Evolutionary conservation across 2,329 filamentous ascomycete genomes (phyloP), one percentile per base, ranked within the genome.

Genomic region (Acarospora socialis): DNA sequence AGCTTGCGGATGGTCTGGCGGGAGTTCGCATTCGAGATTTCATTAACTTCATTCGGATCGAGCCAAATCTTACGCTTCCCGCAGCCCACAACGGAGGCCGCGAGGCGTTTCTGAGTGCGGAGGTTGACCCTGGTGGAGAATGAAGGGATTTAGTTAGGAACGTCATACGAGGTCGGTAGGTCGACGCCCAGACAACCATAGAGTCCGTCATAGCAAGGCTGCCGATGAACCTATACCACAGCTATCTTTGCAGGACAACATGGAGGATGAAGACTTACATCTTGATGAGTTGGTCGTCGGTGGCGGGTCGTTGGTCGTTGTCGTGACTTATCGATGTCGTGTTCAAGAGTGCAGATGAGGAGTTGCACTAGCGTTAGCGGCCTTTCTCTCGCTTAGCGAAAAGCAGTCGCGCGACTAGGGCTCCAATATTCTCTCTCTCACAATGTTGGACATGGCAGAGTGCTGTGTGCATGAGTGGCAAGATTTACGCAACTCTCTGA

Each of bases 1-100:
- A 98, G 82, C 76, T 98, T 98, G 73, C 92, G 87, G 77, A 98
- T 80, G 54, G 87, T 94, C 74, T 95, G 87, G 60, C 90, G 87
- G 57, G 87, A 95, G 81, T 98, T 98, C 79, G 90, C 90, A 68
- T 94, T 95, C 73, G 81, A 84, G 72, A 98, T 98, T 71, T 98
- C 90, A 74, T 69, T 90, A 70, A 86, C 77, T 74, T 98, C 90
- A 66, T 92, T 95, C 66, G 90, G 90, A 70, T 98, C 90, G 63
- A 98, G 86, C 90, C 90, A 98, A 71, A 98, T 92, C 82, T 98
- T 98, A 78, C 87, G 82, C 81, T 98, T 79, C 65, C 90, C 90
- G 73, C 83, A 92, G 75, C 84, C 84, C 65, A 93, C 82, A 66
- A 98, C 90, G 68, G 87, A 81, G 61, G 90, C 83, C 65, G 90